These are phyloP conservation scores for Colletotrichum tropicale DNA, from an alignment of 2,329 filamentous ascomycete genomes.

Conservation along the genomic window DNA sequence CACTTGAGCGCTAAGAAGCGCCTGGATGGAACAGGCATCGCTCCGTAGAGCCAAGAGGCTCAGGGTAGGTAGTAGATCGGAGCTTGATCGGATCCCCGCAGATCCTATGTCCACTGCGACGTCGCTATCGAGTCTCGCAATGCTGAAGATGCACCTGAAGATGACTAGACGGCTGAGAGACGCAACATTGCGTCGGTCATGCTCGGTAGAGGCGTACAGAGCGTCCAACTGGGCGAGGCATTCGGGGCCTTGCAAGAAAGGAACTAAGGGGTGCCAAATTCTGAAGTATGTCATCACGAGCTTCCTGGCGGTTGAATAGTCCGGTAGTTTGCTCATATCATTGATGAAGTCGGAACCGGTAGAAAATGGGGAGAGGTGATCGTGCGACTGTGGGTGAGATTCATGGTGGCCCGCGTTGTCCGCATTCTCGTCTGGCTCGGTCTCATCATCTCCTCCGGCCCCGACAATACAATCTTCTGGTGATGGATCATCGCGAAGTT, in stretches of 20 bases:
- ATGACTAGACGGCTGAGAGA: constrained; percentile 37
- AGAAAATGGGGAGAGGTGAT: not conserved
- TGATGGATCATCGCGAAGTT: not conserved
- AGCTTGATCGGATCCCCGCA: not conserved
- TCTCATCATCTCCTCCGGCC: not conserved
- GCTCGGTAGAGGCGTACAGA: not conserved
- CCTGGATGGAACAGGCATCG: constrained; percentile 51
- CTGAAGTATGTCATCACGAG: constrained; percentile 54
- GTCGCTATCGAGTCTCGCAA: constrained; percentile 39
- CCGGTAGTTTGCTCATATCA: not conserved
- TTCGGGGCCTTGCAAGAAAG: constrained; percentile 54
- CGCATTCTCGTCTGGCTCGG: not conserved
- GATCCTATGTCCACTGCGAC: constrained; percentile 26
- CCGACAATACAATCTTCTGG: constrained; percentile 19
- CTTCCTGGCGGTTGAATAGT: constrained; percentile 30
- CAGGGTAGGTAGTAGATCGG: constrained; percentile 34
- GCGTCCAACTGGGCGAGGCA: constrained; percentile 48
- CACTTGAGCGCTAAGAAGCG: constrained; percentile 50
- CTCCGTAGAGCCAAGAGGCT: constrained; percentile 41
- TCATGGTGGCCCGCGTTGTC: not conserved
- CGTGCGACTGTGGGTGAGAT: not conserved
- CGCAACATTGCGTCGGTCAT: not conserved
- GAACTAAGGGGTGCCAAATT: constrained; percentile 56
- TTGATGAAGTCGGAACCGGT: not conserved
- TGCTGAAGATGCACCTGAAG: constrained; percentile 56